phyloP scores from a whole-genome alignment of 345 rosid species.

The Bruguiera sexangula region DNA sequence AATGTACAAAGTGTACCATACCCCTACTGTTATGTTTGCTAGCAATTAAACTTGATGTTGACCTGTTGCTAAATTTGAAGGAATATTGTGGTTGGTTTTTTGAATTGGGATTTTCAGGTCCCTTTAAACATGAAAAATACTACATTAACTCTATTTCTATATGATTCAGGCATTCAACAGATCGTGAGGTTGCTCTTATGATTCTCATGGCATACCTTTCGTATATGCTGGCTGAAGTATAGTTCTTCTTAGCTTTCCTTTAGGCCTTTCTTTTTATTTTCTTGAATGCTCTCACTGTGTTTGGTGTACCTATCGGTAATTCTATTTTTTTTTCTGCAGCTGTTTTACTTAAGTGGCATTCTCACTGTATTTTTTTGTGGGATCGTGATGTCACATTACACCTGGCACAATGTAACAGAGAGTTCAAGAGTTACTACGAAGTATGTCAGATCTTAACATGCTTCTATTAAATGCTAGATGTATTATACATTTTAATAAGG shows the following conservation, averaged over 20 bases:
- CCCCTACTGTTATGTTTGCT: too few species aligned
- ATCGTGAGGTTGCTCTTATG: slow-evolving; percentile 34
- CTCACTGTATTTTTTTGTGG: slow-evolving; percentile 92
- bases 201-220: slow-evolving; percentile 33
- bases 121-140: not conserved
- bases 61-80: not conserved
- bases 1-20: too few species aligned
- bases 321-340: slow-evolving; percentile 35
- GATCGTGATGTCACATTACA: slow-evolving; percentile 91
- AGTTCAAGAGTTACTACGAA: slow-evolving; percentile 83
- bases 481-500: not conserved
- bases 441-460: slow-evolving; percentile 38
- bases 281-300: not conserved
- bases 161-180: slow-evolving; percentile 24
- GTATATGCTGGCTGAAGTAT: slow-evolving; percentile 32
- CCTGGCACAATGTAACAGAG: slow-evolving; percentile 95
- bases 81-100: not conserved
- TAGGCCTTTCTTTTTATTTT: not conserved
- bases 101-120: not conserved
- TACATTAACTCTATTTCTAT: not conserved
- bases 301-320: not conserved
- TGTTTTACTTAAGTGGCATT: slow-evolving; percentile 75
- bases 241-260: slow-evolving; percentile 1
- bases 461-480: not conserved
- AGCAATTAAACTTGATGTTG: too few species aligned